Evolutionary conservation across 1,284 basidiomycete genomes (phyloP), one percentile per base, ranked within the genome.

Genomic region (Sphagnurus paluster): DNA sequence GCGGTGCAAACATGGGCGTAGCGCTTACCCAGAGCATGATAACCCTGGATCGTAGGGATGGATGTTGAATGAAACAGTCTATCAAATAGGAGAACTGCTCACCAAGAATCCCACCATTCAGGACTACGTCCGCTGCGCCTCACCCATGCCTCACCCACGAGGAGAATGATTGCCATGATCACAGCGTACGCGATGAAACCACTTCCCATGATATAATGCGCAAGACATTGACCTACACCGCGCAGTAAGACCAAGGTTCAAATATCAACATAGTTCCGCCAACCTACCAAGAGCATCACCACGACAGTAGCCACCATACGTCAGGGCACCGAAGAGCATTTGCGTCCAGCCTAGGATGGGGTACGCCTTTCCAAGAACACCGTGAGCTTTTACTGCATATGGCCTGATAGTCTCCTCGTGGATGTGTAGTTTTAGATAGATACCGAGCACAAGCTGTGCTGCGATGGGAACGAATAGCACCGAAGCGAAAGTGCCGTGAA

Each of bases 341-440:
- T 95, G 92, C 1, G 76, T 76, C 92, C 93, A 98, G 14, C 88
- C 95, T 13, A 98, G 58, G 44, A 98, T 72, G 0, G 93, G 93
- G 65, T 92, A 98, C 14, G 72, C 56, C 62, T 90, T 94, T 14
- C 96, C 96, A 3, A 98, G 67, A 13, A 92, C 57, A 1, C 92
- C 87, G 59, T 98, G 96, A 1, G 76, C 65, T 8, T 73, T 68
- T 10, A 93, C 87, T 5, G 87, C 79, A 57, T 78, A 87, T 0
- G 89, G 88, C 19, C 94, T 77, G 8, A 94, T 60, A 1, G 79
- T 79, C 52, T 76, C 73, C 67, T 98, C 91, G 52, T 94, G 78
- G 16, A 98, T 84, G 65, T 98, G 96, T 3, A 96, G 71, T 68
- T 96, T 98, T 53, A 98, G 84, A 67, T 97, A 98, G 48, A 94